phyloP scores from a whole-genome alignment of 257 asterid species.

The Henckelia pumila region DNA sequence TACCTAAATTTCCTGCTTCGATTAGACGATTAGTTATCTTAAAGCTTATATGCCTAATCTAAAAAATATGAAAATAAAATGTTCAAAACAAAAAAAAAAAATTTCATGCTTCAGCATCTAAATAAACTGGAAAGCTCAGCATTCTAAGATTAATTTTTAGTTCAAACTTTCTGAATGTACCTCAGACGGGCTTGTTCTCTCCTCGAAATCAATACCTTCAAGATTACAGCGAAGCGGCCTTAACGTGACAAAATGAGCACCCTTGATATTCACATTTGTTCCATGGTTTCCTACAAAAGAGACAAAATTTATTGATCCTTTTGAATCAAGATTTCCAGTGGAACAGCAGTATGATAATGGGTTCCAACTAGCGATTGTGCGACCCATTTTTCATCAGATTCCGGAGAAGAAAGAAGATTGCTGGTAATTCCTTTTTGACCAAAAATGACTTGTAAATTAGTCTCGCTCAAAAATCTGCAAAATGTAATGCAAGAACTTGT shows the following conservation, averaged over 20 bases:
- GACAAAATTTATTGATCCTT: slow-evolving; percentile 9
- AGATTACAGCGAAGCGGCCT: slow-evolving; percentile 43
- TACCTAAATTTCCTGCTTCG: background rate
- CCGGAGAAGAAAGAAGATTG: background rate
- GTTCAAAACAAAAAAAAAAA: too few species aligned
- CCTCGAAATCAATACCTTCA: slow-evolving; percentile 50
- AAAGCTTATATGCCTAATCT: background rate
- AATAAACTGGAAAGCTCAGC: background rate
- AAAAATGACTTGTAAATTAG: background rate
- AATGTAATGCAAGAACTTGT: background rate
- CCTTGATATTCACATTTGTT: slow-evolving; percentile 23
- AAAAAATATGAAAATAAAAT: background rate
- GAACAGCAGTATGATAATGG: slow-evolving; percentile 24
- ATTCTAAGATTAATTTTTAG: background rate
- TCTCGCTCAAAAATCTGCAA: background rate
- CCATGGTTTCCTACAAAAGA: slow-evolving; percentile 21
- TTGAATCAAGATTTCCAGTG: slow-evolving; percentile 15
- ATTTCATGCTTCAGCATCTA: background rate
- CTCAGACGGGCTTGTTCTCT: slow-evolving; percentile 69
- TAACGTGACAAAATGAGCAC: slow-evolving; percentile 22
- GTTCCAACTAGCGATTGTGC: slow-evolving; percentile 28
- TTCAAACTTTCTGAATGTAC: slow-evolving; percentile 26
- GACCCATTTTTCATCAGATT: slow-evolving; percentile 37
- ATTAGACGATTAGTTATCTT: too few species aligned
- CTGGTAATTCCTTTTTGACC: too few species aligned